Conservation (phyloP, 495 filamentous ascomycete species). For the Lasiosphaeris hirsuta region DNA sequence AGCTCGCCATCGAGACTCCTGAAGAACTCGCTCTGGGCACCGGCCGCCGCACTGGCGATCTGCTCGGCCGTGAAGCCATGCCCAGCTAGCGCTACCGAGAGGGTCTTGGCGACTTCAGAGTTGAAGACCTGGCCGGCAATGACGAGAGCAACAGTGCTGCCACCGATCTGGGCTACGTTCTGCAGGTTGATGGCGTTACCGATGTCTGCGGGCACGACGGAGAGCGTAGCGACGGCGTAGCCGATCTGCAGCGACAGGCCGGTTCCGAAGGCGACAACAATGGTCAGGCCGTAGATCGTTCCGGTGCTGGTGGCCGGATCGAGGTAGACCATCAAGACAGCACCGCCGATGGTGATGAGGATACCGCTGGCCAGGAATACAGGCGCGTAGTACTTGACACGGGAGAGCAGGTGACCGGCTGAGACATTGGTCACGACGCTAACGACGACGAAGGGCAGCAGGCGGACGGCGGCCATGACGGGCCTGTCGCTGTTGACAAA, state of each 20-base stretch:
- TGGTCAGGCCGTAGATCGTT: slow-evolving; percentile 53
- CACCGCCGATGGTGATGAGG: slow-evolving; percentile 47
- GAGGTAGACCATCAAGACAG: slow-evolving; percentile 49
- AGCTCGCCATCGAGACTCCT: slow-evolving; percentile 31
- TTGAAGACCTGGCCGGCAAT: slow-evolving; percentile 58
- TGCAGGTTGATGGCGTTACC: slow-evolving; percentile 51
- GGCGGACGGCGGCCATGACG: slow-evolving; percentile 49
- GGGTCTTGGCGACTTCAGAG: slow-evolving; percentile 36
- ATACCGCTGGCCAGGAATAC: slow-evolving; percentile 53
- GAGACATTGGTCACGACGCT: slow-evolving; percentile 44
- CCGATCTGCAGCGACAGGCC: slow-evolving; percentile 51
- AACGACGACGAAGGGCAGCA: slow-evolving; percentile 57
- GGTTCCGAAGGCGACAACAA: slow-evolving; percentile 51
- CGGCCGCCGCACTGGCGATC: slow-evolving; percentile 48
- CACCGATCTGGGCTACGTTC: slow-evolving; percentile 51
- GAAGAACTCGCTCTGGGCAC: slow-evolving; percentile 43
- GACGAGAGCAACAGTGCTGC: slow-evolving; percentile 51
- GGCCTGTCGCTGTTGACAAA: slow-evolving; percentile 51
- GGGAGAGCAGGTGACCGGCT: slow-evolving; percentile 51
- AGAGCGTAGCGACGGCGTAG: slow-evolving; percentile 54
- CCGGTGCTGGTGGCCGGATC: slow-evolving; percentile 28
- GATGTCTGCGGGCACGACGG: slow-evolving; percentile 37
- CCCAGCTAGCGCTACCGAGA: slow-evolving; percentile 37
- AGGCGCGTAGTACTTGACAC: slow-evolving; percentile 54
- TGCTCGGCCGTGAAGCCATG: slow-evolving; percentile 24